Percentiles rank a stretch among this genome's conserved stretches.
phyloP scores from a whole-genome alignment of 177 flowering plant genomes.

The Vitis hybrid region DNA sequence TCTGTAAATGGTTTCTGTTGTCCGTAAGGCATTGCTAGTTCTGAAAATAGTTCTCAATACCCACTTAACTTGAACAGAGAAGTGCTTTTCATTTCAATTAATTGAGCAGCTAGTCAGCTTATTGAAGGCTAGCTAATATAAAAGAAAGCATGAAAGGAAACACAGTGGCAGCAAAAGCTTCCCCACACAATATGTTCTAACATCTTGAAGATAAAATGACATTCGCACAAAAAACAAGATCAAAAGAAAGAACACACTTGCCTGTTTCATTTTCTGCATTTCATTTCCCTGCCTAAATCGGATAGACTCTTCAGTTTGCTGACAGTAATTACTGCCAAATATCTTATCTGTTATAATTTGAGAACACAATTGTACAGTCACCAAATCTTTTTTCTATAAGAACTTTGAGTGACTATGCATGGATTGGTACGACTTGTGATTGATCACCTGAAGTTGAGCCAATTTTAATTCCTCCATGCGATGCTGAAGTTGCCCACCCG shows the following conservation, averaged over 20 bases:
- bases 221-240: neutral
- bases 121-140: too few species aligned
- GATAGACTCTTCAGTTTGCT: conserved; percentile 33
- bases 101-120: too few species aligned
- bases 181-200: neutral
- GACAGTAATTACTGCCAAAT: conserved; percentile 34
- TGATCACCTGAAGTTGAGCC: conserved; percentile 31
- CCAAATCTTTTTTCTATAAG: too few species aligned
- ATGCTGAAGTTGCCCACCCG: conserved; percentile 33
- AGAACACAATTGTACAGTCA: neutral
- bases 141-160: too few species aligned
- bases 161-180: neutral
- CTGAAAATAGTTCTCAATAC: neutral
- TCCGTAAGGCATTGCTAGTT: neutral
- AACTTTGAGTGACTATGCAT: neutral
- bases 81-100: neutral
- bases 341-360: conserved; percentile 19
- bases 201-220: too few species aligned
- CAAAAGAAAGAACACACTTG: conserved; percentile 10
- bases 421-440: neutral
- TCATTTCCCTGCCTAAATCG: conserved; percentile 42
- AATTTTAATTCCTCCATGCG: conserved; percentile 25
- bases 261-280: conserved; percentile 47
- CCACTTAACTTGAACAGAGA: neutral
- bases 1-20: too few species aligned